These are phyloP conservation scores for Nicotiana sylvestris DNA, from an alignment of 257 asterid genomes.

Conservation along the genomic window DNA sequence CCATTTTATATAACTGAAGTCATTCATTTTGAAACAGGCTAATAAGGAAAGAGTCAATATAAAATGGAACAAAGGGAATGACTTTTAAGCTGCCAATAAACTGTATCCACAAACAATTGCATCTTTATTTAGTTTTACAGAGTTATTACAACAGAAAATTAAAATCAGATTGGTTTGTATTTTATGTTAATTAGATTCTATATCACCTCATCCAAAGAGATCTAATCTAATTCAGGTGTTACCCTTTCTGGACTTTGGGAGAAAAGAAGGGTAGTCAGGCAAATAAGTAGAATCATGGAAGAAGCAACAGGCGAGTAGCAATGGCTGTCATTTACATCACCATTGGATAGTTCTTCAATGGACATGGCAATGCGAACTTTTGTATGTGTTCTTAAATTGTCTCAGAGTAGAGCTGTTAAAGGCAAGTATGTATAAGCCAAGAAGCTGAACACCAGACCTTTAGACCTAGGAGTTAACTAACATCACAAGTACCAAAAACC, in stretches of 20 bases:
- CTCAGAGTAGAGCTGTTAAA: not conserved
- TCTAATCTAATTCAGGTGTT: not conserved
- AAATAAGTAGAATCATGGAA: not conserved
- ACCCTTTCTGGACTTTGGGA: not conserved
- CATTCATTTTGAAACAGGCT: not conserved
- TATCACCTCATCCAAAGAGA: not conserved
- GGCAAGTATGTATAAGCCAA: not conserved
- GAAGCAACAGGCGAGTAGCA: too few species aligned
- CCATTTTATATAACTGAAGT: not conserved
- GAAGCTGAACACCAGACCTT: not conserved
- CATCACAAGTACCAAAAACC: not conserved
- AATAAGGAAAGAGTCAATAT: not conserved
- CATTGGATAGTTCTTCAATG: not conserved
- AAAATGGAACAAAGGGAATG: not conserved
- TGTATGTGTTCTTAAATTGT: not conserved
- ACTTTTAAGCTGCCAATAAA: not conserved
- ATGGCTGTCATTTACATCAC: not conserved
- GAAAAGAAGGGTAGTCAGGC: not conserved
- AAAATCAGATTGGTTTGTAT: not conserved
- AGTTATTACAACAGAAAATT: not conserved
- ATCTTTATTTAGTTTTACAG: not conserved
- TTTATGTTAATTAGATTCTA: not conserved
- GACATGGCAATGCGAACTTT: not conserved
- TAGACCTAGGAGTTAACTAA: not conserved
- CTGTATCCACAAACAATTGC: not conserved